Evolutionary conservation across 495 filamentous ascomycete genomes (phyloP), one percentile per base, ranked within the genome.

Genomic region (Tuber borchii): DNA sequence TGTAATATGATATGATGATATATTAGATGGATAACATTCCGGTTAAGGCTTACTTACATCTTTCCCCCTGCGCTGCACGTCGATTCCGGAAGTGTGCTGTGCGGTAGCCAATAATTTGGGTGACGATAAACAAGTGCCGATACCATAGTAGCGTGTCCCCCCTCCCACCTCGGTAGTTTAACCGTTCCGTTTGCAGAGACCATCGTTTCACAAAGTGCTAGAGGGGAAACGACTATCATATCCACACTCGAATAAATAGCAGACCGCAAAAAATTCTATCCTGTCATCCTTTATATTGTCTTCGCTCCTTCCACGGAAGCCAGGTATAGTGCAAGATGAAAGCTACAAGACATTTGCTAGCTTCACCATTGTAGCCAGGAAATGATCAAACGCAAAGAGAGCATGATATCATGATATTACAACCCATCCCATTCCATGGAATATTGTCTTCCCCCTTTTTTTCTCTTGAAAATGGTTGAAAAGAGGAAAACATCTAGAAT

Each of bases 401-500:
- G 56, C 26, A 65, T 34, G 14, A 65, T 65, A 31, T 34, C 56
- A 12, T 65, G 56, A 65, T 65, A 65, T 65, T 65, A 65, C 56
- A 31, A 65, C 26, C 56, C 56, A 65, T 34, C 26, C 56, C 56
- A 34, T 65, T 65, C 14, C 3, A 19, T 31, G 14, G 14, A 65
- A 65, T 34, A 26, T 17, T 65, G 26, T 19, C 56, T 3, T 37
- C 56, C 56, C 14, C 51, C 12, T 20, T 14, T 61, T 61, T 31
- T 34, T 56, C 48, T 56, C n/a, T 20, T 61, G 1, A 34, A 34
- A 65, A 17, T 34, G 17, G 26, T 5, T 14, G 10, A 61, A 34
- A 65, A 65, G 56, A 65, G 14, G 31, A 61, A 61, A 31, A 61
- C 51, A 34, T 65, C 56, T 65, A 65, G 56, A 31, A 65, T 65